Evolutionary conservation across 1,284 basidiomycete genomes (phyloP).

Genomic region (Ustilago shanxiensis): DNA sequence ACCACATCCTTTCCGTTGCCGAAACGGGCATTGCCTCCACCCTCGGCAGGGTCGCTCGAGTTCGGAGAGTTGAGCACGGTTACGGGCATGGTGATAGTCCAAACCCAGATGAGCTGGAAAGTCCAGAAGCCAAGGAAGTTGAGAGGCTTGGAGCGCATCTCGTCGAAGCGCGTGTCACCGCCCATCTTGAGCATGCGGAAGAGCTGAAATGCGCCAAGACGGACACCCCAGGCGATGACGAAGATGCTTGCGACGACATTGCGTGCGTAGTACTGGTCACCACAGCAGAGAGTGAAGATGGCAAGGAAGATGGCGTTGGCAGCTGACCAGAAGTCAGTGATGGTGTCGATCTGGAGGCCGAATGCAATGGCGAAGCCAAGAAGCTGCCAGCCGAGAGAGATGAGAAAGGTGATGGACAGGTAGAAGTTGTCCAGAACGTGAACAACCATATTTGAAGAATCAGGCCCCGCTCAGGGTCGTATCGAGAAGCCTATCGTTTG

Average conservation of each 20-base stretch:
- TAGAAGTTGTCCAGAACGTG: constrained; percentile 76
- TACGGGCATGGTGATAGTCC: constrained; percentile 60
- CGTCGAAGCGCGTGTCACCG: constrained; percentile 65
- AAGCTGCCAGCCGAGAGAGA: constrained; percentile 78
- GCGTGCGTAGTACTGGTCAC: constrained; percentile 74
- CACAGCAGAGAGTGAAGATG: constrained; percentile 69
- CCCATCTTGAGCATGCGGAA: constrained; percentile 68
- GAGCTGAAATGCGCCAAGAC: constrained; percentile 65
- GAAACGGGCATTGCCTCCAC: constrained; percentile 46
- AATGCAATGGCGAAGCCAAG: constrained; percentile 76
- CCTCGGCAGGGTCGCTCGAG: constrained; percentile 39
- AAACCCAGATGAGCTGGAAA: constrained; percentile 63
- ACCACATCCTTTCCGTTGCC: constrained; percentile 75
- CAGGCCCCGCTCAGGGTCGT: not conserved
- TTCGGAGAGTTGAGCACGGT: constrained; percentile 62
- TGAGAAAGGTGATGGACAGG: constrained; percentile 77
- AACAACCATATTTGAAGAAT: constrained; percentile 33
- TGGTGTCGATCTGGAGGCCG: constrained; percentile 65
- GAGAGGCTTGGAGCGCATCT: constrained; percentile 63
- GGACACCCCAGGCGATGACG: constrained; percentile 73
- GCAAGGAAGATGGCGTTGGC: constrained; percentile 66
- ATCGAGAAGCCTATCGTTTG: not conserved
- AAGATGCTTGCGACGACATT: constrained; percentile 75
- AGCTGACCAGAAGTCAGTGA: constrained; percentile 65
- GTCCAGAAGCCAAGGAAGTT: constrained; percentile 54